Base-by-base conservation (phyloP, 2,329 filamentous ascomycete species). In the Alternaria sp. region DNA sequence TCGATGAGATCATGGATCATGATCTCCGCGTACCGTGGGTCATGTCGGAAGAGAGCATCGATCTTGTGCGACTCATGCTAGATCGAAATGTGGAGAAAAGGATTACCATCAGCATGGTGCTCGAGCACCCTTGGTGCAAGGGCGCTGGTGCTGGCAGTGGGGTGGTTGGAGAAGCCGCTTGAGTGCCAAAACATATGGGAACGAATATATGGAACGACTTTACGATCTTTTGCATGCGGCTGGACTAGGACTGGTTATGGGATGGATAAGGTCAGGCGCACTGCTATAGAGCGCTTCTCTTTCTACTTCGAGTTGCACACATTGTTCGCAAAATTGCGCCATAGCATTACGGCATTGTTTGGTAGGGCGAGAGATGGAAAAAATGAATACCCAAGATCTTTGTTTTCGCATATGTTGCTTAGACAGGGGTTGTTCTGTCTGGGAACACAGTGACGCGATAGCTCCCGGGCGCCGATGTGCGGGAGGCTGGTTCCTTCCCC, bases 1-100 rank as follows among this genome's bases (percentile, higher is more conserved):
- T 98, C 74, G 96, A 99, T 80, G 96, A 99, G 84, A 99, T 99
- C 76, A 96, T 98, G 88, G 96, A 99, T 79, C 94, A 95, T 75
- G 95, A 97, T 72, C 84, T 99, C 62, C 89, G 96, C 51, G 90
- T 99, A 26, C 96, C 96, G 0, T 97, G 92, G 78, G 87, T 91
- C 32, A 89, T 95, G 83, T 93, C 93, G 79, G 93, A 97, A 68
- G 91, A 94, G 69, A 97, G 93, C 79, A 96, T 99, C 69, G 91
- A 97, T 73, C 85, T 99, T 56, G 91, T 99, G 66, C 89, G 93
- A 45, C 86, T 90, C 76, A 98, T 99, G 96, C 88, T 99, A 26
- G 89, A 98, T 78, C 90, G 96, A 43, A 91, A 98, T 77, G 92
- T 98, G 10, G 88, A 91, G 69, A 86, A 91, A 74, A 86, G 96